Base-by-base conservation (phyloP, 306 rosid genomes). In the Glycyrrhiza uralensis region DNA sequence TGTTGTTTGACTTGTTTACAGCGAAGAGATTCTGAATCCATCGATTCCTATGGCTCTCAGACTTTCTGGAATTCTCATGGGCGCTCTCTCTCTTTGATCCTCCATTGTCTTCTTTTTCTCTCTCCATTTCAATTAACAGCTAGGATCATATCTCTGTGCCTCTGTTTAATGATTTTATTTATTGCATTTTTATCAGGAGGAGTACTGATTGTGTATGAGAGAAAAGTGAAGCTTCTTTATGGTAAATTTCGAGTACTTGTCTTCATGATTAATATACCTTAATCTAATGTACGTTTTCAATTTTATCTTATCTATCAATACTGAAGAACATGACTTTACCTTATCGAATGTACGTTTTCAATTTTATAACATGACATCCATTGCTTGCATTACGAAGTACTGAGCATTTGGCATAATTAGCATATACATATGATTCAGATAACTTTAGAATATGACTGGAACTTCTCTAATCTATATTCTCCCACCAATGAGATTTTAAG, bases 61-160 rank as follows among this genome's bases (percentile, higher is more conserved):
- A 55, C 96, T 94, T 65, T 89, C 97, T 1, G 96, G 99, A 30
- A 94, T 94, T 84, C 97, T 94, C 77, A 94, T 94, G 99, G 99
- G 99, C 90, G 19, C 32, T 2, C 22, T 19, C 28, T n/a, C n/a
- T n/a, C n/a, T n/a, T n/a, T n/a, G 28, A 15, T 39, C 36, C 36
- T 72, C 32, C 38, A 11, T 22, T 41, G 3, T 3, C 57, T 13
- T 30, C 32, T 3, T 4, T 55, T 78, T n/a, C n/a, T n/a, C n/a
- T n/a, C n/a, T n/a, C n/a, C n/a, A n/a, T n/a, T n/a, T n/a, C n/a
- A n/a, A n/a, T n/a, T n/a, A n/a, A n/a, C n/a, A n/a, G n/a, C n/a
- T n/a, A n/a, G n/a, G n/a, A n/a, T n/a, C n/a, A n/a, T n/a, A n/a
- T 39, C 7, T 63, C 17, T 1, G 14, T 22, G 19, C 3, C 45